Base-by-base conservation (phyloP, 2,329 filamentous ascomycete genomes). In the Ceratocystis colombiana region DNA sequence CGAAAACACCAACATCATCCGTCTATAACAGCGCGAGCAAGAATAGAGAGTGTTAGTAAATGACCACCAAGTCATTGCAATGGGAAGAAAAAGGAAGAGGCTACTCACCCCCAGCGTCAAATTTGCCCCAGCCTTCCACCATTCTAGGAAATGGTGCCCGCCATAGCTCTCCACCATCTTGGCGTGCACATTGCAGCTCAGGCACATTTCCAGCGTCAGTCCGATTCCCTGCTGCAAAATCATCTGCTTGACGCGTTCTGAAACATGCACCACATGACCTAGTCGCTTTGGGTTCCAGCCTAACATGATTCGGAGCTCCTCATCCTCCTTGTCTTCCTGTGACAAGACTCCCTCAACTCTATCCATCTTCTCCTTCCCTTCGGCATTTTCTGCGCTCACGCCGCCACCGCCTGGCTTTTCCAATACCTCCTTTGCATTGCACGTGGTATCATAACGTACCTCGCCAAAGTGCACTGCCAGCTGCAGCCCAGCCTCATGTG, bases 391-490 rank as follows among this genome's bases (percentile, higher is more conserved):
- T 2, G 37, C 37, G 17, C 37, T 41, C 10, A 41, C 37, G 12
- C 41, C 8, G n/a, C 44, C 57, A 15, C 37, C 64, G 45, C 57
- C 57, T 20, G 46, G 8, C 50, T 55, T 53, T 41, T 66, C 46
- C 41, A 44, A 25, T 5, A 50, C 28, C 25, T 66, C 65, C 50
- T 66, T 63, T 17, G 25, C 46, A 37, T 63, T 41, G 33, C 65
- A 66, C 4, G 61, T 50, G 10, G 65, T 67, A n/a, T 67, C 62
- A n/a, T 64, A 50, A 3, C 62, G 50, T 1, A 82, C 80, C 75
- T 94, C 90, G 1, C 87, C 90, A 72, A 94, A 94, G 73, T 94
- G 90, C 64, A 93, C 75, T 0, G 89, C 92, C 30, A 90, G 75
- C 0, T 80, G 80, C 17, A 94, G 73, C 0, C 82, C 83, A 0